phyloP scores from a whole-genome alignment of 345 rosid species.

The Rubroshorea leprosula region DNA sequence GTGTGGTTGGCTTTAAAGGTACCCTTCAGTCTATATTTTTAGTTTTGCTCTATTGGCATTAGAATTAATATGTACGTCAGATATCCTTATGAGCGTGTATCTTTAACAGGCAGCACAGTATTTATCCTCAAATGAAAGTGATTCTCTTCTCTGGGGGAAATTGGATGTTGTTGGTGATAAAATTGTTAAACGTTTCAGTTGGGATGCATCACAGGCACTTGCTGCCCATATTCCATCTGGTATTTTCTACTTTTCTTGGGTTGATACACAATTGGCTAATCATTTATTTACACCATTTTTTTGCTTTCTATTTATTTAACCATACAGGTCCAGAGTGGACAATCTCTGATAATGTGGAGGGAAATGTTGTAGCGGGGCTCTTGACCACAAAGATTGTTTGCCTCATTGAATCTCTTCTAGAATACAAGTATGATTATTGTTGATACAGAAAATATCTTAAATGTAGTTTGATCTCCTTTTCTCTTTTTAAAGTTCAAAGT shows the following conservation, averaged over 20 bases:
- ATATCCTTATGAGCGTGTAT: background rate
- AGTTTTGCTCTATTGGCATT: background rate
- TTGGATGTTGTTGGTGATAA: conserved; percentile 33
- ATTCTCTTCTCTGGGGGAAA: conserved; percentile 36
- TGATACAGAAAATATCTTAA: conserved; percentile 1
- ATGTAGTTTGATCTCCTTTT: background rate
- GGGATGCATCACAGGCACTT: conserved; percentile 41
- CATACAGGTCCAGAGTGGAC: conserved; percentile 47
- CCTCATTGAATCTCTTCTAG: conserved; percentile 67
- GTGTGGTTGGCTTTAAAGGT: conserved; percentile 81
- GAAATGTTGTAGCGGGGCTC: conserved; percentile 39
- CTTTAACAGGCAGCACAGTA: conserved; percentile 63
- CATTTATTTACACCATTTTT: conserved; percentile 7
- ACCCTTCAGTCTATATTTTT: conserved; percentile 8
- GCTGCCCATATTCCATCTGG: conserved; percentile 43
- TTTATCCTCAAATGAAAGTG: conserved; percentile 39
- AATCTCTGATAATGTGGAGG: conserved; percentile 23
- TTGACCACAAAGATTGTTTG: conserved; percentile 45
- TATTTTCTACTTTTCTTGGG: conserved; percentile 23
- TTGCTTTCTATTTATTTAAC: too few species aligned
- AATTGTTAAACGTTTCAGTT: conserved; percentile 39
- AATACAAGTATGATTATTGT: conserved; percentile 49
- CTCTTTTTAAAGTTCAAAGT: too few species aligned
- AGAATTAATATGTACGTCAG: conserved; percentile 8
- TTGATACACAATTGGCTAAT: background rate